Conservation (phyloP, 345 rosid genomes). For the Gossypium arboreum region DNA sequence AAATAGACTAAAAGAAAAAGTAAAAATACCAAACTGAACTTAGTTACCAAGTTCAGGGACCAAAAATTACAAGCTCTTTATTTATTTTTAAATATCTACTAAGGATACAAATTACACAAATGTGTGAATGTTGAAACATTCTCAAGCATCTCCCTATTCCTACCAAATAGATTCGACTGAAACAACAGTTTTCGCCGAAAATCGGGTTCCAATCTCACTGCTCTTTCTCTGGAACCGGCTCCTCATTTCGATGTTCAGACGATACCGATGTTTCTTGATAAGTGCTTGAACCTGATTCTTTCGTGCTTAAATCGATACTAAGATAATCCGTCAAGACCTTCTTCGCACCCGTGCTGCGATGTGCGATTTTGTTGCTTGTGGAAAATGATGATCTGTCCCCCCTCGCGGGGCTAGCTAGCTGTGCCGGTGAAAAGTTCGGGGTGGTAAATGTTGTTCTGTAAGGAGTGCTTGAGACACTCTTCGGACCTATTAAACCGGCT, state of each 20-base stretch:
- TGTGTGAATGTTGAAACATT: too few relatives aligned
- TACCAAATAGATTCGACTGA: too few relatives aligned
- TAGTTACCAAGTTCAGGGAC: too few relatives aligned
- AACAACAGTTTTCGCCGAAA: too few relatives aligned
- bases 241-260: slow-evolving; percentile 30
- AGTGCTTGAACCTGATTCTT: slow-evolving; percentile 19
- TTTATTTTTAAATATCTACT: too few relatives aligned
- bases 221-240: slow-evolving; percentile 1
- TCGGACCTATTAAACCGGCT: slow-evolving; percentile 45
- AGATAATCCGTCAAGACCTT: slow-evolving; percentile 69
- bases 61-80: too few relatives aligned
- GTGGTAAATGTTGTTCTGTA: slow-evolving; percentile 56
- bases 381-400: slow-evolving; percentile 50
- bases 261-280: slow-evolving; percentile 28
- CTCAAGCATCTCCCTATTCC: too few relatives aligned
- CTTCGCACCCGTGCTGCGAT: slow-evolving; percentile 51
- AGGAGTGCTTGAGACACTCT: slow-evolving; percentile 52
- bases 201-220: too few relatives aligned
- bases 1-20: too few relatives aligned
- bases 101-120: too few relatives aligned
- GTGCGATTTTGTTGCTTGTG: slow-evolving; percentile 43
- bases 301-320: slow-evolving; percentile 40
- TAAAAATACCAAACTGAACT: too few relatives aligned
- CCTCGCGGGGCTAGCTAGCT: slow-evolving; percentile 40
- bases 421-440: slow-evolving; percentile 69